These are phyloP conservation scores for Platismatia glauca DNA, from an alignment of 495 filamentous ascomycete genomes.

Conservation along the genomic window DNA sequence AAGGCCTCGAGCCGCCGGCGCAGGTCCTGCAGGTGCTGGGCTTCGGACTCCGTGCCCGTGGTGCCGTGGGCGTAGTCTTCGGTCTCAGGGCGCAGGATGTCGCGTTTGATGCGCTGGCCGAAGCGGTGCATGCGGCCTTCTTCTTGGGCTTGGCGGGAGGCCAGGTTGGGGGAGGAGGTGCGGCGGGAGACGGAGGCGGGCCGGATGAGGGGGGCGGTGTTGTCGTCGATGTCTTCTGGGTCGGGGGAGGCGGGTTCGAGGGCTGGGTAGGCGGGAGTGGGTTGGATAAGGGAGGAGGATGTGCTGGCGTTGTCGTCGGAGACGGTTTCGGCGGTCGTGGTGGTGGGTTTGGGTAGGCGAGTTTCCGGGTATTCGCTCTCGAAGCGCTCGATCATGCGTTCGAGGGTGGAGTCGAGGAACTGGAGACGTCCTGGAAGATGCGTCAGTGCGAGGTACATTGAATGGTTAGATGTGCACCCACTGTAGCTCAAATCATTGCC, in stretches of 20 bases:
- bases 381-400: conserved; percentile 86
- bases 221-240: conserved; percentile 28
- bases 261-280: conserved; percentile 50
- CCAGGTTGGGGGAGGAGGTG: conserved; percentile 70
- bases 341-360: conserved; percentile 37
- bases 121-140: conserved; percentile 83
- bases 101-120: conserved; percentile 69
- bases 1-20: conserved; percentile 55
- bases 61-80: conserved; percentile 33
- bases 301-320: conserved; percentile 32
- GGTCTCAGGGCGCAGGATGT: conserved; percentile 44
- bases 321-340: conserved; percentile 20
- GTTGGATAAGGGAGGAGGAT: conserved; percentile 31
- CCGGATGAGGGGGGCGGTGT: conserved; percentile 33
- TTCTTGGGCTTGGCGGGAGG: conserved; percentile 71
- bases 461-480: conserved; percentile 39
- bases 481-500: conserved; percentile 64
- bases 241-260: conserved; percentile 25
- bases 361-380: conserved; percentile 94
- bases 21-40: conserved; percentile 50
- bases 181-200: conserved; percentile 50
- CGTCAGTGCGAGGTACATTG: conserved; percentile 20
- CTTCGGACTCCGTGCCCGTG: conserved; percentile 37
- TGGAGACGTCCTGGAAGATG: conserved; percentile 57
- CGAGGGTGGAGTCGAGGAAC: conserved; percentile 83